Conservation (phyloP, 192 early-diverging fungal genomes). For the Linnemannia zychae region DNA sequence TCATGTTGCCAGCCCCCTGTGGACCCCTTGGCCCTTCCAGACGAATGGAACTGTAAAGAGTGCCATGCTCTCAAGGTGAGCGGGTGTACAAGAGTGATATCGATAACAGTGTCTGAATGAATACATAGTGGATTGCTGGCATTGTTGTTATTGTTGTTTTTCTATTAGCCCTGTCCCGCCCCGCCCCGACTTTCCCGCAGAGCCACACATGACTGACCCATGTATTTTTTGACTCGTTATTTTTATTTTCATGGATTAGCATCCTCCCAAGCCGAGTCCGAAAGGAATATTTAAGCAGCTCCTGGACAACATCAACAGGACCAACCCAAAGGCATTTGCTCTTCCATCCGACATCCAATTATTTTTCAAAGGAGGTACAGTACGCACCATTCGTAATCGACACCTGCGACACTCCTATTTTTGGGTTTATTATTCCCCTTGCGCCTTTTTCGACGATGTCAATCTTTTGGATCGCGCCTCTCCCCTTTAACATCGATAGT, state of each 20-base stretch:
- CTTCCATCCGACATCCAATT: conserved; percentile 28
- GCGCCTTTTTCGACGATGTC: neutral
- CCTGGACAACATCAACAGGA: conserved; percentile 54
- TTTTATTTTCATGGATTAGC: conserved; percentile 16
- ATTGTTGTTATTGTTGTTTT: neutral
- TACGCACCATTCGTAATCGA: conserved; percentile 2
- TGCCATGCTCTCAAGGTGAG: conserved; percentile 49
- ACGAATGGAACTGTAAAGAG: conserved; percentile 58
- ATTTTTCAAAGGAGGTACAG: conserved; percentile 50
- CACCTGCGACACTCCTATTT: conserved; percentile 10
- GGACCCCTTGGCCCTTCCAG: conserved; percentile 38
- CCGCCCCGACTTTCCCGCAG: conserved; percentile 4
- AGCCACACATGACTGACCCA: conserved; percentile 8
- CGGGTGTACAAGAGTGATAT: neutral
- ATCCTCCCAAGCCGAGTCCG: conserved; percentile 30
- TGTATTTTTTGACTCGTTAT: neutral
- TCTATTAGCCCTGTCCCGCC: neutral
- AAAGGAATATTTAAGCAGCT: conserved; percentile 55
- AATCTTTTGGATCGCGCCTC: neutral
- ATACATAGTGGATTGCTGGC: neutral
- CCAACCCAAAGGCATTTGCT: conserved; percentile 55
- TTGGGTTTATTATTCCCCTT: conserved; percentile 3
- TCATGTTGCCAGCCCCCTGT: conserved; percentile 54
- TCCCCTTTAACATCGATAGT: neutral
- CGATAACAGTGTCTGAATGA: neutral